Conservation (phyloP, 441 rosid genomes). For the Mallotus repandus region DNA sequence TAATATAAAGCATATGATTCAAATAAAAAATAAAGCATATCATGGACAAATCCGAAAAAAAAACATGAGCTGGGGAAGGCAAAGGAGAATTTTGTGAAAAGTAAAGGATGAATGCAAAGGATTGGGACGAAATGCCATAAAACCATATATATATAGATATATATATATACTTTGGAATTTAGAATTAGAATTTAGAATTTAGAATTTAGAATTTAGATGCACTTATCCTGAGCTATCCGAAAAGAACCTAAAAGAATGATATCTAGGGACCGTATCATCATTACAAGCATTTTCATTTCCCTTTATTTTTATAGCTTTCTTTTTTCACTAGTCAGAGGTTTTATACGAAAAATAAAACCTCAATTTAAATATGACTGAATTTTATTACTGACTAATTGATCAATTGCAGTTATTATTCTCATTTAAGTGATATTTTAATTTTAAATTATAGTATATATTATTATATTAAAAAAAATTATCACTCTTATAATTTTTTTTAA, state of each 20-base stretch:
- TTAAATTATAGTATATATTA: too few relatives aligned
- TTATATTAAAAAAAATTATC: too few relatives aligned
- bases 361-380: background rate
- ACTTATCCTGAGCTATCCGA: constrained; percentile 39
- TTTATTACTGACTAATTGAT: background rate
- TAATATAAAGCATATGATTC: background rate
- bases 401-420: too few relatives aligned
- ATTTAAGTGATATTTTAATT: too few relatives aligned
- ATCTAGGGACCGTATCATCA: constrained; percentile 2
- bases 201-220: background rate
- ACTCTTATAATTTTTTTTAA: too few relatives aligned
- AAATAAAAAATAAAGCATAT: too few relatives aligned
- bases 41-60: background rate
- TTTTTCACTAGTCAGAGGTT: too few relatives aligned
- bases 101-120: background rate
- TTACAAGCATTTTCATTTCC: background rate
- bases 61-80: background rate
- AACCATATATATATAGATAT: too few relatives aligned
- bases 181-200: too few relatives aligned
- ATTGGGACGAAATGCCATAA: background rate
- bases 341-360: background rate
- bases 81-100: constrained; percentile 3
- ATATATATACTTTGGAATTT: too few relatives aligned
- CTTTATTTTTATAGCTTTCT: too few relatives aligned
- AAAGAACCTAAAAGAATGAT: constrained; percentile 29